Conservation (phyloP, 1,284 basidiomycete genomes). For the Caloboletus inedulis region DNA sequence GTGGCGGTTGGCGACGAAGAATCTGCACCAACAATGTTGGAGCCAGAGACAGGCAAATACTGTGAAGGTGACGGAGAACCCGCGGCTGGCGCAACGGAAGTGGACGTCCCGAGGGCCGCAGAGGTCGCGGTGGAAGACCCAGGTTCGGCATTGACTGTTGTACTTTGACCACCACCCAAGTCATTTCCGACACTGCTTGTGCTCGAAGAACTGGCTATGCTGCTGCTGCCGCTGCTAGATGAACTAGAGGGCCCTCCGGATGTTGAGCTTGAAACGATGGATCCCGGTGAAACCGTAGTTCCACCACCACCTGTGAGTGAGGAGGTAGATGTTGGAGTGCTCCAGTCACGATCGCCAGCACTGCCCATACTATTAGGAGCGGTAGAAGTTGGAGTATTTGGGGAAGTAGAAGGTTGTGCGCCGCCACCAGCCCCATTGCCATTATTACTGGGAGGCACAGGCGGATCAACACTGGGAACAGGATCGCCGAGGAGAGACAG, state of each 20-base stretch:
- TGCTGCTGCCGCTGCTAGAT: neutral
- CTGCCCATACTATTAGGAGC: neutral
- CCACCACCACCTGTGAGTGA: constrained; percentile 4
- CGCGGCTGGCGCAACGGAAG: neutral
- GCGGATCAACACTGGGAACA: constrained; percentile 38
- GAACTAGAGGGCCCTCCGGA: neutral
- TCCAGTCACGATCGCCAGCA: neutral
- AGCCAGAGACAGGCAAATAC: constrained; percentile 1
- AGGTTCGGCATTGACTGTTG: neutral
- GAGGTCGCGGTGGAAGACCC: neutral
- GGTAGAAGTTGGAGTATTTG: constrained; percentile 1
- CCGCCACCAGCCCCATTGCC: constrained; percentile 16
- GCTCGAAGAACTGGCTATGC: neutral
- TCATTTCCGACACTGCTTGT: neutral
- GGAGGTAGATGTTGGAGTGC: neutral
- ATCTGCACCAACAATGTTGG: neutral
- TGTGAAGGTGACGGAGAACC: neutral
- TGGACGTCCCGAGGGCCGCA: neutral
- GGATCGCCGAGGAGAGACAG: constrained; percentile 36
- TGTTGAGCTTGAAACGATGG: neutral
- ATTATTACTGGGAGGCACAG: constrained; percentile 28
- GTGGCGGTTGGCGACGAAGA: constrained; percentile 4
- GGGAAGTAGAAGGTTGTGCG: constrained; percentile 1
- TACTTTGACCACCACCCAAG: neutral
- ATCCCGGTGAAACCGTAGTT: neutral